These are phyloP conservation scores for Talaromyces thailandensis DNA, from an alignment of 495 filamentous ascomycete species.

Conservation along the genomic window DNA sequence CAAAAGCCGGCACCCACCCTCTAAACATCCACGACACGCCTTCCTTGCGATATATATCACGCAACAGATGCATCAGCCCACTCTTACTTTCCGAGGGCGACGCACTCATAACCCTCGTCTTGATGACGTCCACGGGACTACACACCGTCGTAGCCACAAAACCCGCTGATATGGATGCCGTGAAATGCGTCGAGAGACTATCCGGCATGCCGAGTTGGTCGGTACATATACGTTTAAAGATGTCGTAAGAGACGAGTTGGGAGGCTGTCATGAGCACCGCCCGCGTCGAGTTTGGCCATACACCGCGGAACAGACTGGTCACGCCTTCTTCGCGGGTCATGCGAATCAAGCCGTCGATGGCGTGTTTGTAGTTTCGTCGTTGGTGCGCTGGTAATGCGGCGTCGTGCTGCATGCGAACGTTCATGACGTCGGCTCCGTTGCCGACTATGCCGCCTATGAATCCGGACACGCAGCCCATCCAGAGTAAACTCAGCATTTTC, in stretches of 20 bases:
- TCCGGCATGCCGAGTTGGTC: slow-evolving; percentile 61
- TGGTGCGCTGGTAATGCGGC: slow-evolving; percentile 63
- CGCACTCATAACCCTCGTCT: slow-evolving; percentile 88
- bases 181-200: slow-evolving; percentile 75
- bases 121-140: slow-evolving; percentile 93
- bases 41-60: slow-evolving; percentile 66
- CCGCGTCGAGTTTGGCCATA: slow-evolving; percentile 82
- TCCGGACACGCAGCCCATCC: slow-evolving; percentile 73
- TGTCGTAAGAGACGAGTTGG: slow-evolving; percentile 87
- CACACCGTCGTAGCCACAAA: slow-evolving; percentile 94
- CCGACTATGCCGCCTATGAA: slow-evolving; percentile 84
- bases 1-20: slow-evolving; percentile 96
- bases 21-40: slow-evolving; percentile 86
- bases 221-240: slow-evolving; percentile 75
- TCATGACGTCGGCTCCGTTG: slow-evolving; percentile 91
- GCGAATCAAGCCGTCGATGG: slow-evolving; percentile 73
- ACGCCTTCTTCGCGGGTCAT: slow-evolving; percentile 77
- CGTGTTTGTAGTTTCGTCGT: slow-evolving; percentile 82
- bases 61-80: slow-evolving; percentile 48
- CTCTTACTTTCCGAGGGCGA: slow-evolving; percentile 40
- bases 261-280: slow-evolving; percentile 90
- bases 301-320: slow-evolving; percentile 69
- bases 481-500: slow-evolving; percentile 62
- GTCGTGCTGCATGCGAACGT: slow-evolving; percentile 98
- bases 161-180: slow-evolving; percentile 75